phyloP scores from a whole-genome alignment of 1,139 yeast genomes.

The Arxiozyma heterogenica region DNA sequence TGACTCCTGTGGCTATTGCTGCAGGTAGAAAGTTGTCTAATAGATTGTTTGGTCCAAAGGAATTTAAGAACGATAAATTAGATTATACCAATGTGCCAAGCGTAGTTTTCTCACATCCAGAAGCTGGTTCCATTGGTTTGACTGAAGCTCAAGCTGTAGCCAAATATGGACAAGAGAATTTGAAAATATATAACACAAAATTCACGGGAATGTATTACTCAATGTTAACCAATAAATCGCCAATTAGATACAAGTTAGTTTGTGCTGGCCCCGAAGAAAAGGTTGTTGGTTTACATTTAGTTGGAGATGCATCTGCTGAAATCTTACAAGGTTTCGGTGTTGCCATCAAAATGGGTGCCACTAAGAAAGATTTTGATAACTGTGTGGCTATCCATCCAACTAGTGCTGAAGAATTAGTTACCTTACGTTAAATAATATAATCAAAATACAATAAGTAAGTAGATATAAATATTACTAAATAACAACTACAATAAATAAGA shows the following conservation, averaged over 20 bases:
- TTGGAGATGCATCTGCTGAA: constrained; percentile 86
- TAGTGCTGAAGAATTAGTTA: constrained; percentile 93
- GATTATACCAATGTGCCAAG: constrained; percentile 84
- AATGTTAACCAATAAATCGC: constrained; percentile 75
- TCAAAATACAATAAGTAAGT: not conserved
- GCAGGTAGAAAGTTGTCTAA: constrained; percentile 92
- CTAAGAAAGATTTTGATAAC: constrained; percentile 86
- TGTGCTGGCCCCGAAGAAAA: constrained; percentile 77
- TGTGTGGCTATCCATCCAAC: constrained; percentile 99
- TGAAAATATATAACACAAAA: constrained; percentile 72
- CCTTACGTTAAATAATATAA: constrained; percentile 37
- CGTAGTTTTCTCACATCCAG: constrained; percentile 93
- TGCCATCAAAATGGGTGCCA: constrained; percentile 96
- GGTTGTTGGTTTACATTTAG: constrained; percentile 88
- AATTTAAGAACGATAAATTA: constrained; percentile 59
- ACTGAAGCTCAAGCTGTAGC: constrained; percentile 67
- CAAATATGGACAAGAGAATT: constrained; percentile 69
- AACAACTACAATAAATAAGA: not conserved
- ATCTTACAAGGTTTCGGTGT: constrained; percentile 97
- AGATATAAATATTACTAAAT: not conserved
- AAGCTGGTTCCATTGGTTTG: constrained; percentile 88
- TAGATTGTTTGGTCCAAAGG: constrained; percentile 76
- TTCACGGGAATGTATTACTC: constrained; percentile 93
- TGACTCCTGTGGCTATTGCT: constrained; percentile 98
- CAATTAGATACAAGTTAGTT: constrained; percentile 78